Base-by-base conservation (phyloP, 129 eudicot genomes). In the Deinandra increscens region DNA sequence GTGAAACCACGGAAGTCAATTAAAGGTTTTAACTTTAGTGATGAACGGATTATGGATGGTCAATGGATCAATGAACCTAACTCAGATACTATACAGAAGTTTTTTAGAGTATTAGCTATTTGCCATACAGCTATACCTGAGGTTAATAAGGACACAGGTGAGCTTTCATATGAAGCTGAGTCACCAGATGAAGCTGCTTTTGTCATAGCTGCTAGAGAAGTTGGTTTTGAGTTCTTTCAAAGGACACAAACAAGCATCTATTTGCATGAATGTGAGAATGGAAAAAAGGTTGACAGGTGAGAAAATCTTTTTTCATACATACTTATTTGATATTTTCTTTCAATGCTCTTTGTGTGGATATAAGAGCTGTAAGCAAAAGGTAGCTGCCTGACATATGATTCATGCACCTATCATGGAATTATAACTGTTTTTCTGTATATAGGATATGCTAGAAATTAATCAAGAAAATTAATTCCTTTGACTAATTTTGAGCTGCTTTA, bases 131-230 rank as follows among this genome's bases (percentile, higher is more conserved):
- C 90, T 10, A 87, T 94, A 71, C 99, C 99, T 60, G 97, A 90
- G 60, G 93, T 94, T 48, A 60, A 82, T 72, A 61, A 77, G 66
- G 83, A 87, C 60, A 71, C 86, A 7, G 85, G 87, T 66, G 90
- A 90, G 66, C 84, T 90, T 70, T 55, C 80, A 7, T 94, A 87
- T 76, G 99, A 94, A 82, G 99, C 94, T 14, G 99, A 94, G 70
- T 94, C 99, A 54, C 99, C 99, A 5, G 99, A 94, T 85, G 99
- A 94, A 85, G 97, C 99, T 72, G 89, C 99, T 18, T 94, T 94
- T 76, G 99, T 94, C 36, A 87, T 87, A 64, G 95, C 96, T 74
- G 99, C 99, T 6, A 83, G 90, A 71, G 96, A 90, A 79, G 84
- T 90, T 72, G 96, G 97, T 38, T 94, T 94, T 77, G 91, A 94